These are phyloP conservation scores for Podaxis carcinomalis DNA, from an alignment of 768 basidiomycete genomes.

Conservation along the genomic window DNA sequence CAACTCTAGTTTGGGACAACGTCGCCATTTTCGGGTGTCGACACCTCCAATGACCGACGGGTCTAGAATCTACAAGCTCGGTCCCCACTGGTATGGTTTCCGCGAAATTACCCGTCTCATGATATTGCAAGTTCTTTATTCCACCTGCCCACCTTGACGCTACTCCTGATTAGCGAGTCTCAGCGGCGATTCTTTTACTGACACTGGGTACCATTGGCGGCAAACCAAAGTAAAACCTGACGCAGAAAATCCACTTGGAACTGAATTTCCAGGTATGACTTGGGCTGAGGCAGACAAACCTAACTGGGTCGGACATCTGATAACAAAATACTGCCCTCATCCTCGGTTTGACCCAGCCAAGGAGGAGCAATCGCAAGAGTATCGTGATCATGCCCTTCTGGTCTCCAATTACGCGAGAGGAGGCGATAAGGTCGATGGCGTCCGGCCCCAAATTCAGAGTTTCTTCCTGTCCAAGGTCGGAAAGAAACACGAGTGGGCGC, in stretches of 20 bases:
- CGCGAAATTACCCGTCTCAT: conserved; percentile 36
- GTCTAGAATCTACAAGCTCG: conserved; percentile 19
- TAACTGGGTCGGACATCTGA: conserved; percentile 64
- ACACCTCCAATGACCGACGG: conserved; percentile 2
- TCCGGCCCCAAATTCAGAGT: conserved; percentile 34
- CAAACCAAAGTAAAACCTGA: conserved; percentile 25
- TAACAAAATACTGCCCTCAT: conserved; percentile 37
- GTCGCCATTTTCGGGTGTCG: too few species aligned
- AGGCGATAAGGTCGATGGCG: conserved; percentile 41
- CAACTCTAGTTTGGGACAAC: too few species aligned
- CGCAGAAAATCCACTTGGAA: conserved; percentile 42
- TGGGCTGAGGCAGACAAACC: conserved; percentile 42
- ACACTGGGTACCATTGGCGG: conserved; percentile 25
- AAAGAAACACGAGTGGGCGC: conserved; percentile 29
- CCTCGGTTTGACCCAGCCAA: conserved; percentile 27
- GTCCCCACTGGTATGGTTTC: conserved; percentile 40
- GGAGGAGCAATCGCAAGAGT: conserved; percentile 25
- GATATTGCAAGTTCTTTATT: conserved; percentile 43
- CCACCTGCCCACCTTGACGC: neutral
- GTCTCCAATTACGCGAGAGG: conserved; percentile 58
- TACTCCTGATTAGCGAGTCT: neutral
- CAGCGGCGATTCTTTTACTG: conserved; percentile 62
- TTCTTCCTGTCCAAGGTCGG: conserved; percentile 36
- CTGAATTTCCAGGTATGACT: conserved; percentile 44
- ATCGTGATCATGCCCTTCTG: conserved; percentile 32